These are phyloP conservation scores for Eragrostis tef DNA, from an alignment of 202 grass and related monocot genomes.

Conservation along the genomic window DNA sequence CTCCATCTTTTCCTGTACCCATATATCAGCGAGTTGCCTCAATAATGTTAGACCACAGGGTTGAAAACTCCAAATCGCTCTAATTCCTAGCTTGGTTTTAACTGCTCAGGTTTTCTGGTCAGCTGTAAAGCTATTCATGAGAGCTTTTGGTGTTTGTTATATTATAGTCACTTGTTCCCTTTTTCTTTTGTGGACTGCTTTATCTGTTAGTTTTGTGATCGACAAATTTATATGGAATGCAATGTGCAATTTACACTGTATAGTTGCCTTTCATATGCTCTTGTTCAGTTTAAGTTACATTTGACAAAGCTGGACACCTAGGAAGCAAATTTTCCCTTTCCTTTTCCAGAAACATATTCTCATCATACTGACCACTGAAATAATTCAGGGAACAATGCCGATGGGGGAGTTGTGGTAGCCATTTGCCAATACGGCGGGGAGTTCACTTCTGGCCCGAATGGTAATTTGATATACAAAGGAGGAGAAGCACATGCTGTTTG, in stretches of 20 bases:
- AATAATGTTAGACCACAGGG: neutral
- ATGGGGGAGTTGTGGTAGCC: conserved; percentile 65
- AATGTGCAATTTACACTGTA: neutral
- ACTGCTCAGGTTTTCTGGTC: too few species aligned
- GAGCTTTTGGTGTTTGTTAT: too few species aligned
- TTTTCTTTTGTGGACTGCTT: too few species aligned
- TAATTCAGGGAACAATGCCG: conserved; percentile 36
- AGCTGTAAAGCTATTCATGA: too few species aligned
- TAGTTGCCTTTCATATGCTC: neutral
- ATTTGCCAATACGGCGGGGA: conserved; percentile 94
- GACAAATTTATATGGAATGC: neutral
- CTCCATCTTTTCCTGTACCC: neutral
- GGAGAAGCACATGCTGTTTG: conserved; percentile 89
- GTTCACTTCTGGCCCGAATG: conserved; percentile 70
- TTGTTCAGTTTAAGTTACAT: neutral
- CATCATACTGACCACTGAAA: neutral
- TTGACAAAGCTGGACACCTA: neutral
- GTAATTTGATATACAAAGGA: conserved; percentile 79
- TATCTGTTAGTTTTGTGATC: too few species aligned
- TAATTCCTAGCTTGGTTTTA: neutral
- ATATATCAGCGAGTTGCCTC: too few species aligned
- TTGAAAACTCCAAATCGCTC: neutral
- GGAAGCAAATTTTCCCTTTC: neutral
- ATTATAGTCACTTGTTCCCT: too few species aligned
- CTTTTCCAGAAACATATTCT: conserved; percentile 9